Evolutionary conservation across 2,329 filamentous ascomycete species (phyloP), one percentile per base, ranked within the genome.

Genomic region (Anisogramma anomala): DNA sequence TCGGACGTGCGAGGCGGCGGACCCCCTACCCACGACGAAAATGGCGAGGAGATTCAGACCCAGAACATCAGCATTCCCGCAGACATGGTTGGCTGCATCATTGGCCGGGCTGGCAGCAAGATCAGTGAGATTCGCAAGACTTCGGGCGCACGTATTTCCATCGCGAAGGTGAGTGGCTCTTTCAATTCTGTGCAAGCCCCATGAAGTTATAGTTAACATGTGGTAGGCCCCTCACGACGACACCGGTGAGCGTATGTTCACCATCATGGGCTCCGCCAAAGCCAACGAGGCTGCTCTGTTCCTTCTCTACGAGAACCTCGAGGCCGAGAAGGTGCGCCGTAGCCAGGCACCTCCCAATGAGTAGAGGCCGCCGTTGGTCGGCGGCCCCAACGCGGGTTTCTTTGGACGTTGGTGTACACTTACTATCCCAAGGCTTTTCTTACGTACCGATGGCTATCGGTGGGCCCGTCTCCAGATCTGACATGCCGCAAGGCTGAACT

Each of bases 61-160:
- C 91, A 98, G 60, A 98, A 98, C 68, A 98, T 98, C 66, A 95
- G 87, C 71, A 98, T 98, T 56, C 91, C 91, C 19, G 88, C 91
- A 35, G 91, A 98, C 68, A 98, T 98, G 91, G 91, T 98, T 61
- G 91, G 91, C 52, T 98, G 91, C 67, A 98, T 98, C 67, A 98
- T 98, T 60, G 91, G 91, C 51, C 83, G 88, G 50, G 86, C 74
- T 41, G 91, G 91, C 50, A 88, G 77, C 70, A 98, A 98, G 76
- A 98, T 98, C 59, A 95, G 86, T 62, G 91, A 98, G 67, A 98
- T 98, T 55, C 84, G 91, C 63, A 93, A 94, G 71, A 88, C 82
- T 48, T 98, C 91, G 41, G 88, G 88, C 46, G 91, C 91, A 48
- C 84, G 89, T 56, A 98, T 98, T 66, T 95, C 88, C 33, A 96